phyloP scores from a whole-genome alignment of 106 monocot genomes.

The Dendrobium officinale region DNA sequence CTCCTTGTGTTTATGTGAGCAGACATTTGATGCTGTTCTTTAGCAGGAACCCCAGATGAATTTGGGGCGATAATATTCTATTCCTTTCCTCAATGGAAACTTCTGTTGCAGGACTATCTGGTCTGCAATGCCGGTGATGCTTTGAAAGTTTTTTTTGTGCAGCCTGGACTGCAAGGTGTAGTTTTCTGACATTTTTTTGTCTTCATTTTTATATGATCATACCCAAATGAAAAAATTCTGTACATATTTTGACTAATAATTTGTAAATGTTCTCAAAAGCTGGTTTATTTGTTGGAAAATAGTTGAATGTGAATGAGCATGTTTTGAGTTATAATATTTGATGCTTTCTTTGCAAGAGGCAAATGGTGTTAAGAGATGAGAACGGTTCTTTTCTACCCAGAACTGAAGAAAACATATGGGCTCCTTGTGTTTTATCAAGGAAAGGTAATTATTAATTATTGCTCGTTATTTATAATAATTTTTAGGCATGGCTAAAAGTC shows the following conservation, averaged over 20 bases:
- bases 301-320: constrained; percentile 21
- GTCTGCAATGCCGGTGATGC: not conserved
- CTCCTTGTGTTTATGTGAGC: constrained; percentile 23
- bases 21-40: constrained; percentile 41
- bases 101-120: not conserved
- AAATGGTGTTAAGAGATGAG: constrained; percentile 31
- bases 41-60: constrained; percentile 32
- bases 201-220: constrained; percentile 8
- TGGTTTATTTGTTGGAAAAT: constrained; percentile 12
- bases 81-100: constrained; percentile 1
- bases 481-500: not conserved
- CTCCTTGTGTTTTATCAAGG: not conserved
- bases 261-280: constrained; percentile 25
- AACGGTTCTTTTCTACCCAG: constrained; percentile 21
- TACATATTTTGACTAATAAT: constrained; percentile 25
- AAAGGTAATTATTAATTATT: constrained; percentile 1
- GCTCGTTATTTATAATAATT: not conserved
- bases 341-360: constrained; percentile 86
- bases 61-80: not conserved
- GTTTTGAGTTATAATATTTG: constrained; percentile 50
- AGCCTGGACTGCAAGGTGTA: constrained; percentile 3
- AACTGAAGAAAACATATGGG: constrained; percentile 6
- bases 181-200: not conserved
- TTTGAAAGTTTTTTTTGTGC: not conserved
- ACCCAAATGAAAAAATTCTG: constrained; percentile 39